These are phyloP conservation scores for Beta vulgaris DNA, from an alignment of 148 eudicot genomes.

Conservation along the genomic window DNA sequence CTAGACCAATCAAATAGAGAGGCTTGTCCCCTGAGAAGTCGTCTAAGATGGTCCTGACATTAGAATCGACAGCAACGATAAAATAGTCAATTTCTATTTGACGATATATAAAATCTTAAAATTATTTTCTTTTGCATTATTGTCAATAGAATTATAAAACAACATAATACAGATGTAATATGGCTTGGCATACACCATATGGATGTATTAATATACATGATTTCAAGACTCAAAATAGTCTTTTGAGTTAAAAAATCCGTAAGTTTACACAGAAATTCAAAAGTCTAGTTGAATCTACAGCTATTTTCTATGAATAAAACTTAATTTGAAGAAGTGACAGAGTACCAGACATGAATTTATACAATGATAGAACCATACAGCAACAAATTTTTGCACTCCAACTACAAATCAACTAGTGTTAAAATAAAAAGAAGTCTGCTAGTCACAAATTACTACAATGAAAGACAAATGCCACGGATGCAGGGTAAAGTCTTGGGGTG, in stretches of 20 bases:
- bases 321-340: neutral
- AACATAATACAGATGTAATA: neutral
- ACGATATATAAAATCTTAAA: neutral
- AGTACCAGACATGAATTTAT: neutral
- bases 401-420: neutral
- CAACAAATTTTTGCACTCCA: neutral
- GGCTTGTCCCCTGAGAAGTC: constrained; percentile 96
- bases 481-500: neutral
- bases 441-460: neutral
- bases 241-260: constrained; percentile 6
- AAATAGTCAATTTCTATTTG: neutral
- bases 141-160: neutral
- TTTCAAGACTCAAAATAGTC: neutral
- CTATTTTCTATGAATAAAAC: neutral
- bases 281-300: neutral
- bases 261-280: neutral
- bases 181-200: constrained; percentile 7
- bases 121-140: neutral
- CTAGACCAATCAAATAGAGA: constrained; percentile 98
- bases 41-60: constrained; percentile 87
- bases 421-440: neutral
- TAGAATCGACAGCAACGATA: constrained; percentile 14
- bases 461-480: neutral
- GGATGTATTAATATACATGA: neutral
- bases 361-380: neutral